Evolutionary conservation across 129 eudicot genomes (phyloP).

Genomic region (Tagetes patula): DNA sequence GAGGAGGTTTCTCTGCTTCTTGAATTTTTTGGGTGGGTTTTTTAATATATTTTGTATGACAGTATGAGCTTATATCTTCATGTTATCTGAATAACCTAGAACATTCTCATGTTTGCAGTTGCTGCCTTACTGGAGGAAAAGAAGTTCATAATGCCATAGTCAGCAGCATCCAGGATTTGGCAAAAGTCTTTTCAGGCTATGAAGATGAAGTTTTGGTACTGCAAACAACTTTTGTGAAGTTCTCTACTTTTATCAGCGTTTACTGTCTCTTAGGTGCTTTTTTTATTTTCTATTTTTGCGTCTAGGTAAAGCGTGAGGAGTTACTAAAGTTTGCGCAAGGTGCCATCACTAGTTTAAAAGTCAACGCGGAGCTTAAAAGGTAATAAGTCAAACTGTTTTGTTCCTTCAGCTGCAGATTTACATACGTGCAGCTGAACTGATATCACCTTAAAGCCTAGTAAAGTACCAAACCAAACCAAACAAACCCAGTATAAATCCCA

Average conservation of each 20-base stretch:
- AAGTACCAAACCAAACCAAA: neutral
- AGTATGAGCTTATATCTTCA: conserved; percentile 9
- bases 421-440: conserved; percentile 29
- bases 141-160: conserved; percentile 94
- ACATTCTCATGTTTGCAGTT: conserved; percentile 40
- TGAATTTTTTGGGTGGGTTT: conserved; percentile 65
- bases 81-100: neutral
- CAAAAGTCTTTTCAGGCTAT: conserved; percentile 8
- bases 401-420: conserved; percentile 1
- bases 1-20: conserved; percentile 90
- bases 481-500: no score
- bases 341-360: conserved; percentile 85
- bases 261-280: conserved; percentile 2
- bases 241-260: neutral
- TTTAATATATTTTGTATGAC: conserved; percentile 12
- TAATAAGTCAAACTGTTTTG: conserved; percentile 20
- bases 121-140: conserved; percentile 92
- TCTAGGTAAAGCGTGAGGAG: conserved; percentile 89
- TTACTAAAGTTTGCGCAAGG: conserved; percentile 90
- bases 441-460: neutral
- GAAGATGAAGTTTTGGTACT: conserved; percentile 16
- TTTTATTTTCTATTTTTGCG: neutral
- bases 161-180: conserved; percentile 94
- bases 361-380: conserved; percentile 81
- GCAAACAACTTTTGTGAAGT: conserved; percentile 4